These are phyloP conservation scores for Liriodendron chinense DNA, from an alignment of 164 flowering plant species.

Conservation along the genomic window DNA sequence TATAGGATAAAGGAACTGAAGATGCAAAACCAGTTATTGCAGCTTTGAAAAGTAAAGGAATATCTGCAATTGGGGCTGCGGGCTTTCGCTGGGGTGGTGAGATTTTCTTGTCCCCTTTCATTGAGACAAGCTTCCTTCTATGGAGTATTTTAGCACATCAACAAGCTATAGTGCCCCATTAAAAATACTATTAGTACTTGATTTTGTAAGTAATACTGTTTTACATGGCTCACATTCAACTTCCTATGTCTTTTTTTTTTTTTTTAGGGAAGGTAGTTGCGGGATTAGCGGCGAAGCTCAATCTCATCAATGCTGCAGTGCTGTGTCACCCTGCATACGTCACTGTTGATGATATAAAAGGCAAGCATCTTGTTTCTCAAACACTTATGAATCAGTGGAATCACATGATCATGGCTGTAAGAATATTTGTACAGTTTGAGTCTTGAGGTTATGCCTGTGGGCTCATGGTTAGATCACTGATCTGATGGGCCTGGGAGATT, in stretches of 20 bases:
- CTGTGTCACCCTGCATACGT: conserved; percentile 13
- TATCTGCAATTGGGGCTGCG: conserved; percentile 53
- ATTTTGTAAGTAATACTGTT: background rate
- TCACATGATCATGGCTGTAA: background rate
- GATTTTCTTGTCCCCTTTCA: conserved; percentile 2
- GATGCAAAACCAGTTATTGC: conserved; percentile 54
- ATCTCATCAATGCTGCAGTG: conserved; percentile 58
- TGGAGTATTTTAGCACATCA: background rate
- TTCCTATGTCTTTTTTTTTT: background rate
- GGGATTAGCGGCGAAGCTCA: conserved; percentile 47
- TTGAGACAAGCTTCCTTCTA: background rate
- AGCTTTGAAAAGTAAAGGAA: conserved; percentile 52
- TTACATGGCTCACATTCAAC: background rate
- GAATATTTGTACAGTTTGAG: too few relatives aligned
- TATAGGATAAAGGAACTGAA: conserved; percentile 58
- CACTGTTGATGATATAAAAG: conserved; percentile 7
- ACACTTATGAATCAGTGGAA: background rate
- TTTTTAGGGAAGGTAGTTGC: conserved; percentile 66
- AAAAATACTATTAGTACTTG: background rate
- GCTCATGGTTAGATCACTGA: too few relatives aligned
- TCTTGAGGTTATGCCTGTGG: too few relatives aligned
- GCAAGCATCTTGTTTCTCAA: background rate
- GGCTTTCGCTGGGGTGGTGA: conserved; percentile 84
- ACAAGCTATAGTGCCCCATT: background rate
- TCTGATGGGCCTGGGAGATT: too few relatives aligned